These are phyloP conservation scores for Backusella circina DNA, from an alignment of 192 early-diverging fungal species.

Conservation along the genomic window DNA sequence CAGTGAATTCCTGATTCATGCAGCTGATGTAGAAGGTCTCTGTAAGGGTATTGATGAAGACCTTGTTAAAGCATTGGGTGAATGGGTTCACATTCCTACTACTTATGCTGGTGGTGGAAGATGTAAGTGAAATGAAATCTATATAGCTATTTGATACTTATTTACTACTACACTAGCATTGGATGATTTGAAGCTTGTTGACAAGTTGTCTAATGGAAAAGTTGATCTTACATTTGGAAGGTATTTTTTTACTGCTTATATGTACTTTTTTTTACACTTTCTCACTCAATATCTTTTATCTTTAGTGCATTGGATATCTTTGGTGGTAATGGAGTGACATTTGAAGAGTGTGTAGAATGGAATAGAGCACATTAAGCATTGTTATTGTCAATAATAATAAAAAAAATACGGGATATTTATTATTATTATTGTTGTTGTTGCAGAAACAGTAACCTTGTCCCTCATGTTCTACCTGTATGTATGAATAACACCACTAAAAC, in stretches of 20 bases:
- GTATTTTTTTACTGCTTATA: too few relatives aligned
- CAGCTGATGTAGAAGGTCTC: slow-evolving; percentile 96
- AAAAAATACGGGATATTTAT: not conserved
- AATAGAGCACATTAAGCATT: slow-evolving; percentile 37
- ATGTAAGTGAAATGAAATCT: slow-evolving; percentile 33
- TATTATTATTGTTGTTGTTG: too few relatives aligned
- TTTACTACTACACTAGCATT: slow-evolving; percentile 27
- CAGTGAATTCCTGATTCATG: slow-evolving; percentile 95
- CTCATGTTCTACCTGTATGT: too few relatives aligned
- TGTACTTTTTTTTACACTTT: not conserved
- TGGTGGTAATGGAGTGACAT: slow-evolving; percentile 81
- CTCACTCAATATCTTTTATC: not conserved
- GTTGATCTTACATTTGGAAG: slow-evolving; percentile 95
- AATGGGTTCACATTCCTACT: slow-evolving; percentile 84
- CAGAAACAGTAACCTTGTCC: too few relatives aligned
- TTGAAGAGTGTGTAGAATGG: slow-evolving; percentile 78
- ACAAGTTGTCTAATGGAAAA: slow-evolving; percentile 69
- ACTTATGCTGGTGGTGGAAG: slow-evolving; percentile 94
- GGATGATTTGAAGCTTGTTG: slow-evolving; percentile 76
- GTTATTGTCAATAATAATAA: not conserved
- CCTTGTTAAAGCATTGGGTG: slow-evolving; percentile 80
- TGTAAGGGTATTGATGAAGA: slow-evolving; percentile 90
- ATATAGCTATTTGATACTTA: not conserved
- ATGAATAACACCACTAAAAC: too few relatives aligned
- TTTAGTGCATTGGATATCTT: slow-evolving; percentile 94